Percentiles rank a stretch among this genome's conserved stretches.
phyloP scores from a whole-genome alignment of 202 grass and related monocot species.

The Cymbopogon flexuosus region DNA sequence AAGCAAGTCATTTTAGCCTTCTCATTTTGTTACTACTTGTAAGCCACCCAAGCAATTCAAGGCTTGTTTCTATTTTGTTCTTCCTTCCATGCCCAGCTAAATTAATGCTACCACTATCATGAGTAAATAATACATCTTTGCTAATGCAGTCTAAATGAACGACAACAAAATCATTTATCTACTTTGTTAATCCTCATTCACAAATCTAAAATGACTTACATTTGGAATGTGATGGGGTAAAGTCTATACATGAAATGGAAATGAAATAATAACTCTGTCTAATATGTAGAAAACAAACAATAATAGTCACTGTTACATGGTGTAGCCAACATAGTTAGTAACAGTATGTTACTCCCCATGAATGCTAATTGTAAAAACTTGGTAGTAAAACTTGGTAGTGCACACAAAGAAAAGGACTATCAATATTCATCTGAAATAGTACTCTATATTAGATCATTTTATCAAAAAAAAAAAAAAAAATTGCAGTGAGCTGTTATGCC shows the following conservation, averaged over 20 bases:
- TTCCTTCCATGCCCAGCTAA: background rate
- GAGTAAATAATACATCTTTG: background rate
- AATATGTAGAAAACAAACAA: slow-evolving; percentile 1
- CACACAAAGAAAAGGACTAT: background rate
- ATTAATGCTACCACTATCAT: background rate
- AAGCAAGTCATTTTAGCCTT: background rate
- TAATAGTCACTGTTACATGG: background rate
- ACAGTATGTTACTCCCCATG: background rate
- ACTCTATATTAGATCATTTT: background rate
- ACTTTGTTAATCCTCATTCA: background rate
- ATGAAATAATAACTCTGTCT: background rate
- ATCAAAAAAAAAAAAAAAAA: background rate
- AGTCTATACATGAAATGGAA: background rate
- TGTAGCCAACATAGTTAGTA: background rate
- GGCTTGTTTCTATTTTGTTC: background rate
- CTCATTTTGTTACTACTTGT: background rate
- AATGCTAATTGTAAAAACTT: background rate
- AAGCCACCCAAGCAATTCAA: background rate
- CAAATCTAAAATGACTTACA: background rate
- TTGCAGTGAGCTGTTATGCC: background rate
- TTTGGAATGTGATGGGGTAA: background rate
- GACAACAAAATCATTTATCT: background rate
- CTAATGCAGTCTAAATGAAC: background rate
- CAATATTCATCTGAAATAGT: background rate
- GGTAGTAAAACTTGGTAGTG: background rate